Evolutionary conservation across 441 rosid species (phyloP), one percentile per base, ranked within the genome.

Genomic region (Gossypium gossypioides): DNA sequence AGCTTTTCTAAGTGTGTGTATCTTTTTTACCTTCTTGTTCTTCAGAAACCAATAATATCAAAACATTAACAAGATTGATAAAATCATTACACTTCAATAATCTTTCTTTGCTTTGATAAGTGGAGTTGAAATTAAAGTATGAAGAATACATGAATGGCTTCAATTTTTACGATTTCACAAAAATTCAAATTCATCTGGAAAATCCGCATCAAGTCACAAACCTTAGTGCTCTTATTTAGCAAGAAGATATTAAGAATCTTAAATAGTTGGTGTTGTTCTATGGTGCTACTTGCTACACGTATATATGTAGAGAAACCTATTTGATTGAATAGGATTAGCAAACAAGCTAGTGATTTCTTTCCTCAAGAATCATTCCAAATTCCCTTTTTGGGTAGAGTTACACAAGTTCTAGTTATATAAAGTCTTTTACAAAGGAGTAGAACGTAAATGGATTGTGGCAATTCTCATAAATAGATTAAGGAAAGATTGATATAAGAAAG

Each of bases 151-250:
- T 37, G 6, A 40, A 21, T n/a, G 4, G 18, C 55, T 57, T 40
- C 6, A 21, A 50, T 4, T 27, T 13, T 1, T 25, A 40, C 13
- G 7, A 51, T 12, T 21, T 60, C 37, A 66, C 4, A 19, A 55
- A 74, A 55, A 66, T 67, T 37, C 48, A 62, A 62, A 61, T 62
- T 69, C 18, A 19, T 22, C 52, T 48, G n/a, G 61, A 46, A 67
- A 16, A 68, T 32, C 61, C 16, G n/a, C 56, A 54, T 13, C 54
- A 46, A 29, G 63, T 59, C 24, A 56, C 60, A 52, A 13, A 54
- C 40, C 15, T 74, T 48, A 29, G 44, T 52, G 62, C 62, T 32
- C 44, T 16, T 71, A 27, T 9, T 54, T 58, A 18, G 40, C 67
- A 57, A 21, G 24, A 57, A 71, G 37, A 71, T 42, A 13, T 25